Percentiles rank a stretch among this genome's conserved stretches.
These are phyloP conservation scores for Fonsecaea pedrosoi DNA, from an alignment of 2,329 filamentous ascomycete genomes.

Conservation along the genomic window DNA sequence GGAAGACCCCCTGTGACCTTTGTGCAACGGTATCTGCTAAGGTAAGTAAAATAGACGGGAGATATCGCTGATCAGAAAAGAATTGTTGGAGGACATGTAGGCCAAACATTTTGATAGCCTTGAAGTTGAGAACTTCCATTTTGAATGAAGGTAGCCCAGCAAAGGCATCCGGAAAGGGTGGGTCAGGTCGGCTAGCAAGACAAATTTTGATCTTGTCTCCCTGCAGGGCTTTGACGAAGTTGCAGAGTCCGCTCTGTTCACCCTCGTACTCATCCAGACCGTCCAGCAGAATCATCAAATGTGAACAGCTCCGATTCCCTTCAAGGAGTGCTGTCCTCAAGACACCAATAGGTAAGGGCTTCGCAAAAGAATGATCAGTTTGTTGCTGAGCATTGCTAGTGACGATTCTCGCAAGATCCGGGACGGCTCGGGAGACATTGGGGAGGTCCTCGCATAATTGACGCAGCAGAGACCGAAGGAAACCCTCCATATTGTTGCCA, in stretches of 20 bases:
- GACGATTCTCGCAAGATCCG: not conserved
- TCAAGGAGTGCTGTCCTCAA: constrained; percentile 6
- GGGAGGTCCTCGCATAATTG: not conserved
- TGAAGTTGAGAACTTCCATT: not conserved
- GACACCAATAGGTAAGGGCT: not conserved
- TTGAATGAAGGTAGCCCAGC: not conserved
- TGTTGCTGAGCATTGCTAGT: not conserved
- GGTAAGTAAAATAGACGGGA: not conserved
- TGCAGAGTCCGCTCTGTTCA: constrained; percentile 8
- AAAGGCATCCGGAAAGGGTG: constrained; percentile 18
- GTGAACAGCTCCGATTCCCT: not conserved
- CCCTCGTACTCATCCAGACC: constrained; percentile 24
- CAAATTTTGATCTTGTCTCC: constrained; percentile 16
- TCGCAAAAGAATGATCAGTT: not conserved
- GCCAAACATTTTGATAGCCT: not conserved
- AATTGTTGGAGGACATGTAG: not conserved
- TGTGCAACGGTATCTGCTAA: not conserved
- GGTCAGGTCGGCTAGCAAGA: constrained; percentile 19
- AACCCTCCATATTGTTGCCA: constrained; percentile 21
- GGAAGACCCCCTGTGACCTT: constrained; percentile 20
- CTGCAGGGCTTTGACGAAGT: constrained; percentile 12
- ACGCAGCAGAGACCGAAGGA: not conserved
- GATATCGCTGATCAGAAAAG: not conserved
- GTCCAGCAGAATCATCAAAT: constrained; percentile 19
- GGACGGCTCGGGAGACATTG: not conserved